These are phyloP conservation scores for Mycena vulgaris DNA, from an alignment of 768 basidiomycete genomes.

Conservation along the genomic window DNA sequence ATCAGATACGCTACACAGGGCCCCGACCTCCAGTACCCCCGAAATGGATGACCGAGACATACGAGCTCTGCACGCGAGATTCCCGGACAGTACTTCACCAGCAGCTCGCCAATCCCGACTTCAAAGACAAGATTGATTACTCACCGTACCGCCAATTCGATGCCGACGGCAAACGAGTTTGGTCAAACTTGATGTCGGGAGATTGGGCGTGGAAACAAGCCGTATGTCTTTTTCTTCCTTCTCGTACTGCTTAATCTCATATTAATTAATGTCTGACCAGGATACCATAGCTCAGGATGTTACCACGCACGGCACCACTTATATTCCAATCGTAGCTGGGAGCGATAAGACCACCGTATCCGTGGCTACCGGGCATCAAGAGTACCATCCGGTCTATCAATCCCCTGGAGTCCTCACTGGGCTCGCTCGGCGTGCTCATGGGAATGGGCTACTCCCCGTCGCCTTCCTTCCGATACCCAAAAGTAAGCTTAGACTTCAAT, in stretches of 20 bases:
- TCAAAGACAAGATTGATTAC: slow-evolving; percentile 40
- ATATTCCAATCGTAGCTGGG: slow-evolving; percentile 40
- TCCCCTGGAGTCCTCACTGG: slow-evolving; percentile 39
- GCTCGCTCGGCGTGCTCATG: slow-evolving; percentile 12
- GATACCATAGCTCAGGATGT: background rate
- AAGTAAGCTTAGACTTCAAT: background rate
- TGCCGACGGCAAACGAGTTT: slow-evolving; percentile 37
- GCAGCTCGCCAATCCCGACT: slow-evolving; percentile 38
- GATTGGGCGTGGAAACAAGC: slow-evolving; percentile 53
- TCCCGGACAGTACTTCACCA: background rate
- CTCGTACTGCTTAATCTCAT: background rate
- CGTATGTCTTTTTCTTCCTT: slow-evolving; percentile 37
- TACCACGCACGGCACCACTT: slow-evolving; percentile 29
- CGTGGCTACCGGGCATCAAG: slow-evolving; percentile 32
- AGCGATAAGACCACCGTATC: slow-evolving; percentile 48
- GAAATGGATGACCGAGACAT: slow-evolving; percentile 22
- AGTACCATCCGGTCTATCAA: slow-evolving; percentile 47
- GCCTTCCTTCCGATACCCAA: slow-evolving; percentile 20
- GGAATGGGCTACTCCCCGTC: slow-evolving; percentile 13
- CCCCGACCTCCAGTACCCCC: slow-evolving; percentile 7
- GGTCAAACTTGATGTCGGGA: slow-evolving; percentile 54
- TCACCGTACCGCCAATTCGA: slow-evolving; percentile 46
- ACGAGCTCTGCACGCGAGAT: slow-evolving; percentile 17
- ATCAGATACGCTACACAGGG: slow-evolving; percentile 15
- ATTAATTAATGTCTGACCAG: background rate